Evolutionary conservation across 108 stramenopile genomes (phyloP).

Genomic region (Skeletonema marinoi): DNA sequence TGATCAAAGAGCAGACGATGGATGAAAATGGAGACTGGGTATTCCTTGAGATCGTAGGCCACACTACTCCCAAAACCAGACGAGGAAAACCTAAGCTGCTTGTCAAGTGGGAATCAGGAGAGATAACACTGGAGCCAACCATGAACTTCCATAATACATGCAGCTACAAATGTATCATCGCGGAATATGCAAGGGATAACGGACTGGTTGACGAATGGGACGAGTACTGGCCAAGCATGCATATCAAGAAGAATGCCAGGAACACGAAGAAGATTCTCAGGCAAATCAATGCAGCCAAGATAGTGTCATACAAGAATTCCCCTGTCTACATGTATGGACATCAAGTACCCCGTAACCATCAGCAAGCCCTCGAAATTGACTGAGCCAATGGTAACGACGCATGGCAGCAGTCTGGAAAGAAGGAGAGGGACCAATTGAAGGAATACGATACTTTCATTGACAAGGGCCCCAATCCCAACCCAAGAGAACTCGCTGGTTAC

Average conservation of each 20-base stretch:
- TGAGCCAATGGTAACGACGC: slow-evolving; percentile 10
- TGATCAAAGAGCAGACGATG: too few species aligned
- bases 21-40: too few species aligned
- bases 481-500: slow-evolving; percentile 23
- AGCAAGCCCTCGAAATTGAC: slow-evolving; percentile 32
- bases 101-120: too few species aligned
- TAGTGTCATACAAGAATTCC: not conserved
- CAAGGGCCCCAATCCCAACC: not conserved
- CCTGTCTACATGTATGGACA: slow-evolving; percentile 34
- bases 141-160: too few species aligned
- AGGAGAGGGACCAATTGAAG: not conserved
- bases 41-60: too few species aligned
- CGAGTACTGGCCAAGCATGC: too few species aligned
- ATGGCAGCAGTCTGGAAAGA: slow-evolving; percentile 28
- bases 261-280: slow-evolving; percentile 10
- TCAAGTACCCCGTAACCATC: slow-evolving; percentile 22
- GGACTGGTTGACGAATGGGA: too few species aligned
- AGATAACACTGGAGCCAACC: too few species aligned
- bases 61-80: too few species aligned
- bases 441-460: slow-evolving; percentile 5
- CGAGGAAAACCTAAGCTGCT: too few species aligned
- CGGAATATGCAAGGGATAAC: too few species aligned
- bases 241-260: not conserved
- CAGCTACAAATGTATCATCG: too few species aligned
- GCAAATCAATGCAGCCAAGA: slow-evolving; percentile 11